Conservation (phyloP, 2,329 filamentous ascomycete genomes). For the Nectriaceae sp. region DNA sequence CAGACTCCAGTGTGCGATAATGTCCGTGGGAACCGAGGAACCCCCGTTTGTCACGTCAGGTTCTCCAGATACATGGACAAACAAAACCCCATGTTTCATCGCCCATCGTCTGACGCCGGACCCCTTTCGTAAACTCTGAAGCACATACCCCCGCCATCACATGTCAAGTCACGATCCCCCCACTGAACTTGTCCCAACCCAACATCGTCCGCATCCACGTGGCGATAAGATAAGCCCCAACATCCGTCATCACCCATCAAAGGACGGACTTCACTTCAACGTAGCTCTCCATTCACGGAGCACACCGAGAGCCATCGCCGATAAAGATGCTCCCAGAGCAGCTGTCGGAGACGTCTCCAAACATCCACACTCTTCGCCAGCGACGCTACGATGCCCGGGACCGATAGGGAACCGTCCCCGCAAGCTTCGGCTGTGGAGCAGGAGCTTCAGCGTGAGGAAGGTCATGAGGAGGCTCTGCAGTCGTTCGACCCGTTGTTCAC, state of each 20-base stretch:
- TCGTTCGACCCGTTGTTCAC: conserved; percentile 82
- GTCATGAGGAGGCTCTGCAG: conserved; percentile 26
- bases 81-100: no score
- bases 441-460: conserved; percentile 13
- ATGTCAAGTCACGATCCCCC: conserved; percentile 13
- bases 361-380: conserved; percentile 2
- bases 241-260: conserved; percentile 21
- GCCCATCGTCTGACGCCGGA: neutral
- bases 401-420: conserved; percentile 27
- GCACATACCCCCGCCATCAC: conserved; percentile 15
- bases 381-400: conserved; percentile 22
- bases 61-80: no score
- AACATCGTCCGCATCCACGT: conserved; percentile 19
- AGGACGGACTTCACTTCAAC: conserved; percentile 8
- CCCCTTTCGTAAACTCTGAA: neutral
- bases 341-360: conserved; percentile 15
- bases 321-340: conserved; percentile 24
- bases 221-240: conserved; percentile 34
- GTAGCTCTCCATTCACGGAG: conserved; percentile 3
- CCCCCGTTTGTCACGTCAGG: no score
- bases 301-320: conserved; percentile 3
- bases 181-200: neutral
- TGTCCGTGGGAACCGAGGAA: no score
- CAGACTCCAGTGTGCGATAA: no score
- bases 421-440: conserved; percentile 16